Conservation (phyloP, 768 basidiomycete species). For the Trametes cingulata region DNA sequence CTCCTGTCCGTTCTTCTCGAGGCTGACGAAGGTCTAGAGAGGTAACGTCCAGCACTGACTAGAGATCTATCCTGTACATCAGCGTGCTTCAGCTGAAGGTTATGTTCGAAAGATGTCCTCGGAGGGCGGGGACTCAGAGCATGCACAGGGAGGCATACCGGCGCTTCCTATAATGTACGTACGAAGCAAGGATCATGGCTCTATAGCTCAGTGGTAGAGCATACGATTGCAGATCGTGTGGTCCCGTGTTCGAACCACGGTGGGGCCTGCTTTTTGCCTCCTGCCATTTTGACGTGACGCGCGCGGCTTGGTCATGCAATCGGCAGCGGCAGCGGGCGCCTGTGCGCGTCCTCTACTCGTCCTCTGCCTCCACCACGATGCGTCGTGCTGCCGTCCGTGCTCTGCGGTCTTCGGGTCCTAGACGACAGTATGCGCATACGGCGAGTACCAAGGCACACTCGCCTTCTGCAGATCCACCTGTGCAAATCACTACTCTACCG, state of each 20-base stretch:
- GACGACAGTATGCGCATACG: background rate
- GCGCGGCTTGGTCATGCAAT: background rate
- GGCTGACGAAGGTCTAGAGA: too few species aligned
- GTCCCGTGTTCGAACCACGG: conserved; percentile 62
- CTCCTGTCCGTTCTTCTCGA: too few species aligned
- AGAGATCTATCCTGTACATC: too few species aligned
- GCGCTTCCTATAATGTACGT: too few species aligned
- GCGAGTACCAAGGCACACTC: background rate
- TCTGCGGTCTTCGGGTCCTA: conserved; percentile 2
- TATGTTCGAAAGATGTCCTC: too few species aligned
- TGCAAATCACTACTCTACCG: conserved; percentile 79
- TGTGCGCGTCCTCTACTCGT: background rate
- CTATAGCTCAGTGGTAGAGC: conserved; percentile 54
- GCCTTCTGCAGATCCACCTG: conserved; percentile 31
- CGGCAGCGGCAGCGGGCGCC: background rate
- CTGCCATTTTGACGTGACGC: background rate
- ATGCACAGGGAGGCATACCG: too few species aligned
- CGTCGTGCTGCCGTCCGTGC: conserved; percentile 23
- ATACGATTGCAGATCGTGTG: conserved; percentile 60
- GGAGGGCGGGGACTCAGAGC: too few species aligned
- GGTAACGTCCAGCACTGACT: too few species aligned
- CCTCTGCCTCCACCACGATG: conserved; percentile 22
- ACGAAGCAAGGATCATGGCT: conserved; percentile 22
- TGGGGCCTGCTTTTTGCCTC: conserved; percentile 38
- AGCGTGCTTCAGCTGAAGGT: too few species aligned